Evolutionary conservation across 306 rosid species (phyloP).

Genomic region (Prosopis cineraria): DNA sequence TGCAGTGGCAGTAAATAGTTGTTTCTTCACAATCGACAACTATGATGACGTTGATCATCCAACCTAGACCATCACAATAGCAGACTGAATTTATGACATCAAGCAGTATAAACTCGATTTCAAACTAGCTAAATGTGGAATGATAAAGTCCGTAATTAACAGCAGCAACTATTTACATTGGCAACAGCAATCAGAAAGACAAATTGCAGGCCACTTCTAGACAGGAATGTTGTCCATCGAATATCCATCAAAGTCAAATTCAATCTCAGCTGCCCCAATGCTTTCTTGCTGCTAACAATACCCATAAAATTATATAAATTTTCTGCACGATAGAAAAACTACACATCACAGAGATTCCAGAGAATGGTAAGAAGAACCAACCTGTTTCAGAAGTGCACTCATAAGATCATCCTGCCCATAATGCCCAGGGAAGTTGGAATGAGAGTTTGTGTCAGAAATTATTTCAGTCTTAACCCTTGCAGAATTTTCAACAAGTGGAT

Average conservation of each 20-base stretch:
- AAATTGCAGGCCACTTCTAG: constrained; percentile 43
- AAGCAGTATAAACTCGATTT: constrained; percentile 39
- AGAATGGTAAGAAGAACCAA: constrained; percentile 38
- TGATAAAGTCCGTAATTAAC: constrained; percentile 37
- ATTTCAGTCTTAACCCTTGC: constrained; percentile 67
- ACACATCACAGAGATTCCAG: too few species aligned
- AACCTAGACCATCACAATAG: constrained; percentile 21
- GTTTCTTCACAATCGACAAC: constrained; percentile 34
- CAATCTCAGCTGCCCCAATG: constrained; percentile 58
- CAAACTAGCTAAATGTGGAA: constrained; percentile 47
- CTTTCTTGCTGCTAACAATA: constrained; percentile 68
- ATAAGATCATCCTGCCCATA: constrained; percentile 89
- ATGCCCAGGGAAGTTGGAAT: constrained; percentile 50
- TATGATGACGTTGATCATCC: constrained; percentile 34
- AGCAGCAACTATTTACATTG: constrained; percentile 74
- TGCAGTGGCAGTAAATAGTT: constrained; percentile 41
- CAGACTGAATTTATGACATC: constrained; percentile 44
- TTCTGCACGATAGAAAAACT: neutral
- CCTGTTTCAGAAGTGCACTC: constrained; percentile 95
- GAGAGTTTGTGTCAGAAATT: constrained; percentile 43
- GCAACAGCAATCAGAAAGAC: constrained; percentile 46
- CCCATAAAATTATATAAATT: neutral
- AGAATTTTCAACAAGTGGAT: constrained; percentile 49
- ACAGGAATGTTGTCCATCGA: constrained; percentile 78
- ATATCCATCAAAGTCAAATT: constrained; percentile 86